phyloP scores from a whole-genome alignment of 2,329 filamentous ascomycete species.

The Chaetomium olivaceum region DNA sequence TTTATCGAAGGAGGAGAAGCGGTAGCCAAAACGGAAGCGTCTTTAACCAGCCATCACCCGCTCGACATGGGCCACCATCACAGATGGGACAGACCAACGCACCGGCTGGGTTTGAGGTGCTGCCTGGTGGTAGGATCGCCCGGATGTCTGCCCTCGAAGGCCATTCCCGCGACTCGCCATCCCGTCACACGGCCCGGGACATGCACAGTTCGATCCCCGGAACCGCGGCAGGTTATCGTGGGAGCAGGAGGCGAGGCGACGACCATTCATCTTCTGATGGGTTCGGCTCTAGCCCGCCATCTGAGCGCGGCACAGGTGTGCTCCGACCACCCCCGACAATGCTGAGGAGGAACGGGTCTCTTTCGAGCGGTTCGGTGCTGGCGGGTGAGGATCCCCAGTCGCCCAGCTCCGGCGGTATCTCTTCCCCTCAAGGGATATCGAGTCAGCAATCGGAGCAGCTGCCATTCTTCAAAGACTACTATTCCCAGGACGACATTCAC shows the following conservation, averaged over 20 bases:
- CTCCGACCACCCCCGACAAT: slow-evolving; percentile 59
- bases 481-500: slow-evolving; percentile 94
- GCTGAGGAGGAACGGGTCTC: slow-evolving; percentile 76
- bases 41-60: slow-evolving; percentile 86
- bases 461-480: slow-evolving; percentile 97
- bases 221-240: slow-evolving; percentile 50
- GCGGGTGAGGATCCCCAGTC: slow-evolving; percentile 71
- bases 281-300: slow-evolving; percentile 70
- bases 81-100: slow-evolving; percentile 40
- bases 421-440: slow-evolving; percentile 77
- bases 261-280: slow-evolving; percentile 71
- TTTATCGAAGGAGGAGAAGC: slow-evolving; percentile 54
- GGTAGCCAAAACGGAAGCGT: slow-evolving; percentile 69
- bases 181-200: slow-evolving; percentile 49
- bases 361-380: slow-evolving; percentile 81
- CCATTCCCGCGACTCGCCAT: slow-evolving; percentile 63
- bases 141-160: slow-evolving; percentile 93
- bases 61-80: slow-evolving; percentile 50
- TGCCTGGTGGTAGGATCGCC: slow-evolving; percentile 86
- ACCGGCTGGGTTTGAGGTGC: slow-evolving; percentile 66
- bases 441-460: slow-evolving; percentile 95
- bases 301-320: slow-evolving; percentile 56
- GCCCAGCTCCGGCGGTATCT: slow-evolving; percentile 73
- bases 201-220: slow-evolving; percentile 49
- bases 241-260: slow-evolving; percentile 49